Evolutionary conservation across 805 yeast genomes (phyloP).

Genomic region (Jamesozyma spencerorum): DNA sequence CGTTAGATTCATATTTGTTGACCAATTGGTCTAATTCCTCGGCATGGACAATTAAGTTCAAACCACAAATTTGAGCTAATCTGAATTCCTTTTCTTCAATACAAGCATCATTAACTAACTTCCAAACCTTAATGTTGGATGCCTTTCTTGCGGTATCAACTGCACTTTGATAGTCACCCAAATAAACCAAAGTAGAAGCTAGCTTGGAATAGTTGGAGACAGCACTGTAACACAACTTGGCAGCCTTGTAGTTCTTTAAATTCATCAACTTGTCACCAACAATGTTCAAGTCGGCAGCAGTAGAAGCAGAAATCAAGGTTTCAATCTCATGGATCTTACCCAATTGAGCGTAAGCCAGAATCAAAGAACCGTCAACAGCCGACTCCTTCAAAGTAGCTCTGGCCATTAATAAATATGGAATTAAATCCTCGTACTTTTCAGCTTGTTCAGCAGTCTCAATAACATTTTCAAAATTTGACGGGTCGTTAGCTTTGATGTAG

Average conservation of each 20-base stretch:
- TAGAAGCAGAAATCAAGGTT: conserved; percentile 71
- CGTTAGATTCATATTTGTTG: conserved; percentile 74
- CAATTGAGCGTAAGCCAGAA: conserved; percentile 76
- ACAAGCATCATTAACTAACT: conserved; percentile 94
- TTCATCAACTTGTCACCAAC: conserved; percentile 89
- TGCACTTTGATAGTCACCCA: conserved; percentile 89
- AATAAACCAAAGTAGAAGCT: conserved; percentile 90
- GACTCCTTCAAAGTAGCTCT: conserved; percentile 88
- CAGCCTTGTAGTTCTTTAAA: conserved; percentile 79
- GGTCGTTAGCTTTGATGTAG: conserved; percentile 85
- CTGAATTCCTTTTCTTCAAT: conserved; percentile 90
- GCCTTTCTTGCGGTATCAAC: conserved; percentile 99
- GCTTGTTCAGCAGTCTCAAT: conserved; percentile 94
- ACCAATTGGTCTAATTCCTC: conserved; percentile 92
- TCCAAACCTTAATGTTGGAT: conserved; percentile 88
- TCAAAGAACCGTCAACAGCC: conserved; percentile 82
- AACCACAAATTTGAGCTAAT: conserved; percentile 96
- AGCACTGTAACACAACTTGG: conserved; percentile 75
- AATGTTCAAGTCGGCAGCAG: conserved; percentile 83
- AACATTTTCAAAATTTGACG: conserved; percentile 80
- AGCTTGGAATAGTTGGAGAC: conserved; percentile 91
- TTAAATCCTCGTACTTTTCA: conserved; percentile 89
- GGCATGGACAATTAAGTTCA: conserved; percentile 93
- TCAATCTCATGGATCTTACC: conserved; percentile 73
- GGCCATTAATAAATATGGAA: conserved; percentile 83